Evolutionary conservation across 805 yeast genomes (phyloP).

Genomic region (Teunomyces tritomae): DNA sequence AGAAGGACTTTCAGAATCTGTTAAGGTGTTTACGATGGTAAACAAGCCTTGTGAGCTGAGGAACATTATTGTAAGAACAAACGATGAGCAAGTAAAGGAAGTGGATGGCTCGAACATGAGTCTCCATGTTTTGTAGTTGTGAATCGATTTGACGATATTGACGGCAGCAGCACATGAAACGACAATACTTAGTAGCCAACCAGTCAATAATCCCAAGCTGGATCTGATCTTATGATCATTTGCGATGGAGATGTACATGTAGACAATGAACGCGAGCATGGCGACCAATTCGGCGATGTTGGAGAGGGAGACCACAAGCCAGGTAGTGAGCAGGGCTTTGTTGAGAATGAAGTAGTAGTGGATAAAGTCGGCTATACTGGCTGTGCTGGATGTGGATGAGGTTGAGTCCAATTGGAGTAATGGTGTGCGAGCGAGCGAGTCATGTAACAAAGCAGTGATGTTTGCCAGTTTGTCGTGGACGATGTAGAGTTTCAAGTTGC

Average conservation of each 20-base stretch:
- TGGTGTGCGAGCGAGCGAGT: background rate
- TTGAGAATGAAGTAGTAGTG: slow-evolving; percentile 12
- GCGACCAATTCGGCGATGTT: background rate
- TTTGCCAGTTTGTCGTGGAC: slow-evolving; percentile 12
- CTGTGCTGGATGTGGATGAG: slow-evolving; percentile 7
- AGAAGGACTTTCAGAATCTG: slow-evolving; percentile 19
- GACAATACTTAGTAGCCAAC: slow-evolving; percentile 31
- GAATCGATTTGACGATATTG: slow-evolving; percentile 17
- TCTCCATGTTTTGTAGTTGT: slow-evolving; percentile 22
- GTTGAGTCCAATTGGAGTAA: slow-evolving; percentile 1
- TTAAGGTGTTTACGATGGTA: slow-evolving; percentile 25
- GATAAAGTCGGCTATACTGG: slow-evolving; percentile 16
- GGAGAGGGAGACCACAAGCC: slow-evolving; percentile 4
- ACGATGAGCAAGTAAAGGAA: slow-evolving; percentile 20
- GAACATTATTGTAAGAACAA: slow-evolving; percentile 22
- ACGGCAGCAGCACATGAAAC: slow-evolving; percentile 28
- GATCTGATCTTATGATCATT: slow-evolving; percentile 36
- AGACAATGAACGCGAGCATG: slow-evolving; percentile 14
- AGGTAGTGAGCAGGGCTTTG: slow-evolving; percentile 2
- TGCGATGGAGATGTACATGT: slow-evolving; percentile 27
- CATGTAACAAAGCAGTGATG: background rate
- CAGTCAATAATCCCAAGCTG: slow-evolving; percentile 32
- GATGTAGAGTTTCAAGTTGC: slow-evolving; percentile 19
- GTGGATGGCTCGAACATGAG: slow-evolving; percentile 27
- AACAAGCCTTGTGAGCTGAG: slow-evolving; percentile 31